Conservation (phyloP, 208 protist species). For the Acanthamoeba healyi region DNA sequence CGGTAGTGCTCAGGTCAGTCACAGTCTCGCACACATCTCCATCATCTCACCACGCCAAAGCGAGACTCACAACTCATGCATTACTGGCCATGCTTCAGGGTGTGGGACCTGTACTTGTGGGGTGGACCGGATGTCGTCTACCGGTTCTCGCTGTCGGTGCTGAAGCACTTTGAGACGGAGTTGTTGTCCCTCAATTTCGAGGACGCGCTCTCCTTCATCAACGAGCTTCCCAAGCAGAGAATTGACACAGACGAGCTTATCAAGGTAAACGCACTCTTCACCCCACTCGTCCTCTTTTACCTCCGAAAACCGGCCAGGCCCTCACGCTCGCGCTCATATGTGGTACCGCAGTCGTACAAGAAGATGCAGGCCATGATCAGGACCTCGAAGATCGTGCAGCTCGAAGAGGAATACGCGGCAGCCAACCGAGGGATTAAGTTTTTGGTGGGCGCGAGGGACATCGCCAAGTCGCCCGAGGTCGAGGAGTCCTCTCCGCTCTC, state of each 20-base stretch:
- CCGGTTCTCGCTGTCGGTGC: not conserved
- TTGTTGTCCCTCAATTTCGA: not conserved
- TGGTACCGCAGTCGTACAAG: not conserved
- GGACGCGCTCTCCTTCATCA: not conserved
- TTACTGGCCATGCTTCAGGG: too few relatives aligned
- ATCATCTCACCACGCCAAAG: not conserved
- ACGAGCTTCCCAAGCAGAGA: not conserved
- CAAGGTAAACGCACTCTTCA: not conserved
- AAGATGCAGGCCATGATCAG: not conserved
- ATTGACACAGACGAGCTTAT: not conserved
- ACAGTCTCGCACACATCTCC: not conserved
- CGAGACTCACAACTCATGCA: too few relatives aligned
- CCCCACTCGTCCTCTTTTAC: not conserved
- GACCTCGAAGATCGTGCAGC: not conserved
- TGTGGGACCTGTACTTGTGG: constrained; percentile 25
- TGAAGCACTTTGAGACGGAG: not conserved
- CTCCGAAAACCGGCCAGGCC: too few relatives aligned
- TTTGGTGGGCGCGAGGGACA: not conserved
- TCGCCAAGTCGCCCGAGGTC: not conserved
- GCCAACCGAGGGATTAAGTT: not conserved
- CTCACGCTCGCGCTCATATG: not conserved
- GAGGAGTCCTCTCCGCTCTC: not conserved
- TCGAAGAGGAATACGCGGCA: not conserved
- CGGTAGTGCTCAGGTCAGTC: not conserved
- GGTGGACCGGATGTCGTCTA: not conserved